Conservation (phyloP, 495 filamentous ascomycete genomes). For the Penicillium tannophilum region DNA sequence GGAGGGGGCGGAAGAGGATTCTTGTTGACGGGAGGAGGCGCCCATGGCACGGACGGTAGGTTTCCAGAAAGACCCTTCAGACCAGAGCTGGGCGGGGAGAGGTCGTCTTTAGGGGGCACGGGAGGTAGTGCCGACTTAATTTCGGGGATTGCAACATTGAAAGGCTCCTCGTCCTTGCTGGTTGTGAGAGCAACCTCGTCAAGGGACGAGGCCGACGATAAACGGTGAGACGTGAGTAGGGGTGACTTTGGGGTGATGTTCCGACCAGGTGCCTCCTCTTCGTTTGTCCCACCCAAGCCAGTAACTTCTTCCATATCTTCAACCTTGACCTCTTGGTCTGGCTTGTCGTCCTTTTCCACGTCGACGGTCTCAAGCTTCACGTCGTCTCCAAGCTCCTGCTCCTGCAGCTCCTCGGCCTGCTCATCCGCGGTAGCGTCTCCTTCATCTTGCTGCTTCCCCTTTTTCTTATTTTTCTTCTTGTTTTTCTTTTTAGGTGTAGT, state of each 20-base stretch:
- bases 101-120: slow-evolving; percentile 53
- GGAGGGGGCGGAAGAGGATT: slow-evolving; percentile 44
- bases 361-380: slow-evolving; percentile 14
- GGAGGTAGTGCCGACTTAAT: slow-evolving; percentile 48
- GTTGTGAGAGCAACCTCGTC: slow-evolving; percentile 72
- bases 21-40: slow-evolving; percentile 41
- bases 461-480: slow-evolving; percentile 24
- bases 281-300: slow-evolving; percentile 13
- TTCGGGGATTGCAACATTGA: slow-evolving; percentile 23
- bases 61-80: slow-evolving; percentile 52
- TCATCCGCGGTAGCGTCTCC: slow-evolving; percentile 10
- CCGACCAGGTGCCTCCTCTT: slow-evolving; percentile 38
- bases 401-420: slow-evolving; percentile 8
- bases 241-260: slow-evolving; percentile 52
- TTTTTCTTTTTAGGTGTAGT: slow-evolving; percentile 29
- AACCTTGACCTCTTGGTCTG: slow-evolving; percentile 17
- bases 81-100: slow-evolving; percentile 39
- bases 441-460: slow-evolving; percentile 8
- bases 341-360: slow-evolving; percentile 14
- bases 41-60: slow-evolving; percentile 58
- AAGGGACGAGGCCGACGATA: slow-evolving; percentile 62
- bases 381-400: slow-evolving; percentile 11
- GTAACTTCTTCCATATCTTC: slow-evolving; percentile 11
- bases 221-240: slow-evolving; percentile 59
- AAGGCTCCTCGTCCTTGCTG: slow-evolving; percentile 44